Evolutionary conservation across 208 protist species (phyloP), one percentile per base, ranked within the genome.

Genomic region (Naegleria gruberi): DNA sequence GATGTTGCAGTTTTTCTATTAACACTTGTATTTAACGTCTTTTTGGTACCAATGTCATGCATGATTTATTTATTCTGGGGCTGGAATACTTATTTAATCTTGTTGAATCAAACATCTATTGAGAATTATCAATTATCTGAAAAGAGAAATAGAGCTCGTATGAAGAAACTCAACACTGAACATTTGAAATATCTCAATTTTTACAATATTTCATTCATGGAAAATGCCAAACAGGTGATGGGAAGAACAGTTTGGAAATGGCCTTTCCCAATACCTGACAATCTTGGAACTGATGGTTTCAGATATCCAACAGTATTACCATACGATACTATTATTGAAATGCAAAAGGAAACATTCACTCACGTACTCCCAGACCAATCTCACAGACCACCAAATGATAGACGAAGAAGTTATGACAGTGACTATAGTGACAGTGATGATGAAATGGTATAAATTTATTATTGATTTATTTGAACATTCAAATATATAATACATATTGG

Each of bases 1-100:
- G 23, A 45, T 55, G n/a, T 41, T 17, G 40, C 42, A 8, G 6
- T 40, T 57, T 55, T 87, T 87, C 10, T 87, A 15, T 30, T 87
- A 37, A n/a, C 42, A 5, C n/a, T 87, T 8, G 42, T 87, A 41
- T 55, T 45, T 41, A 87, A 30, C 19, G 83, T 87, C 19, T 87
- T 87, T 55, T 45, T 87, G 12, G 34, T 87, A n/a, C 83, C 83
- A 30, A 87, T 87, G 19, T 34, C 83, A 10, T 55, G 41, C 19
- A 87, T 87, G 83, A 40, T 87, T 46, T n/a, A 34, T 26, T 30
- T 87, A 43, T 87, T 87, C n/a, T 87, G 34, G 8, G 83, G 83
- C 19, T 87, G 83, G 83, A 87, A 87, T 34, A 55, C 44, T 46
- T 87, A 87, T 87, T 55, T 87, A 34, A n/a, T 87, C 4, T 87